Percentiles rank a stretch among this genome's conserved stretches.
phyloP scores from a whole-genome alignment of 2,329 filamentous ascomycete species.

The Aspergillus brasiliensis region DNA sequence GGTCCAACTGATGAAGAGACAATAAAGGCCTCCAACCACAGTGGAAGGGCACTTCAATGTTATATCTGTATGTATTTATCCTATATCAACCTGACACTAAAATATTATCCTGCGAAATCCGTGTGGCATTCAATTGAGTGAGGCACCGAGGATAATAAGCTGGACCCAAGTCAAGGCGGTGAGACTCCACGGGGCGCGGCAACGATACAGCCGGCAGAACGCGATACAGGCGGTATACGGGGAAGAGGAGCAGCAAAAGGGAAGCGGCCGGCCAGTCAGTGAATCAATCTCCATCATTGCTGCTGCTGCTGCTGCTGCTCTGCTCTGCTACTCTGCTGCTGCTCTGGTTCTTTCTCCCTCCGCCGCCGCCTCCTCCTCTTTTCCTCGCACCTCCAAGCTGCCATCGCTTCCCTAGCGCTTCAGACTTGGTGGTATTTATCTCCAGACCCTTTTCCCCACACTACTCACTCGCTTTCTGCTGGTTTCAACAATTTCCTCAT shows the following conservation, averaged over 20 bases:
- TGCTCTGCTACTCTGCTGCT: slow-evolving; percentile 6
- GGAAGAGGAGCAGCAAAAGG: background rate
- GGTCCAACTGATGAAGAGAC: background rate
- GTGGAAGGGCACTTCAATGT: background rate
- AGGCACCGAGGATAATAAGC: background rate
- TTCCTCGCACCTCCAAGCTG: background rate
- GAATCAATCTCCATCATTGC: slow-evolving; percentile 1
- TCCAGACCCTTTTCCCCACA: slow-evolving; percentile 3
- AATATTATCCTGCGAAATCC: no score
- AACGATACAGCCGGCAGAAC: slow-evolving; percentile 7
- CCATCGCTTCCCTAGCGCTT: slow-evolving; percentile 2
- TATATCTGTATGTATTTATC: background rate
- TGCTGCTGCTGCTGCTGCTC: slow-evolving; percentile 3
- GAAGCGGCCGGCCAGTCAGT: background rate
- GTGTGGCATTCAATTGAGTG: background rate
- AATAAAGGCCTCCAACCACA: background rate
- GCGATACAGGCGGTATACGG: slow-evolving; percentile 8
- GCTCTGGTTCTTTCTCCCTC: slow-evolving; percentile 17
- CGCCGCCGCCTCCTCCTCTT: slow-evolving; percentile 17
- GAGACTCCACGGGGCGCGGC: background rate
- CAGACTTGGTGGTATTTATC: background rate
- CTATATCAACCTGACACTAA: background rate
- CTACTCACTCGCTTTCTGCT: slow-evolving; percentile 14
- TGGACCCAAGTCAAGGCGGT: background rate
- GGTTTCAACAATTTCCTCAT: slow-evolving; percentile 7